These are phyloP conservation scores for Aspergillus terreus DNA, from an alignment of 2,329 filamentous ascomycete species.

Conservation along the genomic window DNA sequence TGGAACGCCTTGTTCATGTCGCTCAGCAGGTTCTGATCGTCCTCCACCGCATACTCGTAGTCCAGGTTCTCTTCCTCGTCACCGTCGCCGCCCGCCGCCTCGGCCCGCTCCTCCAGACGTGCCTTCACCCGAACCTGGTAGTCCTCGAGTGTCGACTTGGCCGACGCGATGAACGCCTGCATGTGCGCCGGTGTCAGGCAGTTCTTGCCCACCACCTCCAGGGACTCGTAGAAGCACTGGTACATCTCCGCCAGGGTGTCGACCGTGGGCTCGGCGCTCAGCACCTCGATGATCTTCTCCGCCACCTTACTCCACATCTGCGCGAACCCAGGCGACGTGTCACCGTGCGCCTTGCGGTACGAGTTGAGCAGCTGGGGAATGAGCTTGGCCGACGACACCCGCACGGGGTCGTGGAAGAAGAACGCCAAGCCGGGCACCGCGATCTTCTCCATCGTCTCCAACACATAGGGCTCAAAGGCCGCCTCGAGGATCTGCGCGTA, in stretches of 20 bases:
- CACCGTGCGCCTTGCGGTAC: conserved; percentile 87
- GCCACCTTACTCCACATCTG: conserved; percentile 81
- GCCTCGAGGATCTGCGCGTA: conserved; percentile 95
- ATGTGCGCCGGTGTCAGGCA: conserved; percentile 77
- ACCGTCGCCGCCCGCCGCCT: conserved; percentile 69
- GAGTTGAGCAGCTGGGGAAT: conserved; percentile 90
- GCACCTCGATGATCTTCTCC: conserved; percentile 86
- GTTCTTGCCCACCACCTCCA: conserved; percentile 86
- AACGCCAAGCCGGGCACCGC: conserved; percentile 90
- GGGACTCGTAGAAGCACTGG: conserved; percentile 98
- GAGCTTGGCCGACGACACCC: conserved; percentile 90
- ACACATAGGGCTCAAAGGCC: conserved; percentile 85
- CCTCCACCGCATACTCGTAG: conserved; percentile 84
- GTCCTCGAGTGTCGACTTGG: conserved; percentile 81
- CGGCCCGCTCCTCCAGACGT: conserved; percentile 77
- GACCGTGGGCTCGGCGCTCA: conserved; percentile 89
- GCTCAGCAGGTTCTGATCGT: conserved; percentile 91
- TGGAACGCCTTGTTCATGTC: conserved; percentile 99
- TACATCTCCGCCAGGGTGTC: conserved; percentile 99
- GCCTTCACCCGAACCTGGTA: conserved; percentile 83
- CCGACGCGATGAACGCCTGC: conserved; percentile 80
- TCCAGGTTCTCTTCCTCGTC: conserved; percentile 91
- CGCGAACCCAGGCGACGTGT: conserved; percentile 72
- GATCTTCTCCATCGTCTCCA: conserved; percentile 94
- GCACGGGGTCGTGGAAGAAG: conserved; percentile 98